Base-by-base conservation (phyloP, 208 protist genomes). In the Acanthamoeba divionensis region DNA sequence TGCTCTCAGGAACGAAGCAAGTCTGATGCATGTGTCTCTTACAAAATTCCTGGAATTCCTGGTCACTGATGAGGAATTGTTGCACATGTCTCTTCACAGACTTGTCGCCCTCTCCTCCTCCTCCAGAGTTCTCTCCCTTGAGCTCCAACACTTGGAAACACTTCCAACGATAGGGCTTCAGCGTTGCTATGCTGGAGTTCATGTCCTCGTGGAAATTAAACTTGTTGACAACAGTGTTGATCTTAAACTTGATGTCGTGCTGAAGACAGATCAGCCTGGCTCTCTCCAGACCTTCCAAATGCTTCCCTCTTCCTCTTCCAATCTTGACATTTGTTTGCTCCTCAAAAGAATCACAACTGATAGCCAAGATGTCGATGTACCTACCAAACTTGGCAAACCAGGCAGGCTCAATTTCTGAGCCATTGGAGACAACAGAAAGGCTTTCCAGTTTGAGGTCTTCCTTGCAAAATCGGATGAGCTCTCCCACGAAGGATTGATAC, bases 201-300 rank as follows among this genome's bases (percentile, higher is more conserved):
- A 73, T 73, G 31, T 73, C 65, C 65, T 73, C 65, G 21, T 73
- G 65, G 21, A 18, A 73, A 24, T 73, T 73, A 73, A 41, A 24
- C 15, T 18, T 18, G 31, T 73, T 73, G 18, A 73, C 65, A 73
- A 73, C 65, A 97, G 18, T 88, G 80, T 88, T 88, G n/a, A 88
- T n/a, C 80, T 88, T 88, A 66, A 88, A 88, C n/a, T 21, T 13
- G 66, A 88, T 29, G 65, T 55, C 12, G 21, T 87, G 29, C 31
- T 48, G 21, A 15, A 18, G 12, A 26, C 80, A 88, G 15, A n/a
- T 26, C 65, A 47, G n/a, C 15, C n/a, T 18, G 13, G 85, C 67
- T 12, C 33, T n/a, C 12, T 45, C 15, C 24, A 88, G 10, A 12
- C 47, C 15, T 21, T 88, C 65, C 18, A 85, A 45, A 66, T 88